These are phyloP conservation scores for Sporothrix dimorphospora DNA, from an alignment of 2,329 filamentous ascomycete genomes.

Conservation along the genomic window DNA sequence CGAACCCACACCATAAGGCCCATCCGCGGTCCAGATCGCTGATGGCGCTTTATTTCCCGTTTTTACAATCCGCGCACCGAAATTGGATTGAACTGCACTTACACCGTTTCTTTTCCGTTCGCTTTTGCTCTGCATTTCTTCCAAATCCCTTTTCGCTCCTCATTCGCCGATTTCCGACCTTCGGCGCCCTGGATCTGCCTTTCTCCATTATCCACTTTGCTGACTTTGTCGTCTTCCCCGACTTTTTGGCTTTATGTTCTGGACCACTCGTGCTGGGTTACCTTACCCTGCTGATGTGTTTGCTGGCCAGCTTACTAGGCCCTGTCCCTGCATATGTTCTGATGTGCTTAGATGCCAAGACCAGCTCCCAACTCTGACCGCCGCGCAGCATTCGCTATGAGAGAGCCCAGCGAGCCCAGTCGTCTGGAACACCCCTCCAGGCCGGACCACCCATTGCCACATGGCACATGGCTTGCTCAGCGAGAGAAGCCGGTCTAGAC, in stretches of 20 bases:
- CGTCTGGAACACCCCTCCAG: neutral
- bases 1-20: constrained; percentile 2
- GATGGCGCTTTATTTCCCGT: constrained; percentile 1
- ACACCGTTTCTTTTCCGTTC: neutral
- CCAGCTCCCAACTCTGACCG: neutral
- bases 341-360: neutral
- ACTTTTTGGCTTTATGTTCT: neutral
- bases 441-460: neutral
- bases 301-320: neutral
- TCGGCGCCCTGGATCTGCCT: neutral
- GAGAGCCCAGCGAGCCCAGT: neutral
- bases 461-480: neutral
- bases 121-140: neutral
- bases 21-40: constrained; percentile 11
- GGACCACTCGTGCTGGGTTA: constrained; percentile 1
- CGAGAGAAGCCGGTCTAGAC: constrained; percentile 6
- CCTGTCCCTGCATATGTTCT: neutral
- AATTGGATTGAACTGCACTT: neutral
- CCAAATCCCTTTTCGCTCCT: neutral
- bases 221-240: neutral
- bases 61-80: neutral
- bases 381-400: constrained; percentile 13
- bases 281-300: constrained; percentile 13
- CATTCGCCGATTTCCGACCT: neutral
- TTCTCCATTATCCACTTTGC: neutral